Evolutionary conservation across 2,329 filamentous ascomycete species (phyloP), one percentile per base, ranked within the genome.

Genomic region (Pestalotiopsis sp.): DNA sequence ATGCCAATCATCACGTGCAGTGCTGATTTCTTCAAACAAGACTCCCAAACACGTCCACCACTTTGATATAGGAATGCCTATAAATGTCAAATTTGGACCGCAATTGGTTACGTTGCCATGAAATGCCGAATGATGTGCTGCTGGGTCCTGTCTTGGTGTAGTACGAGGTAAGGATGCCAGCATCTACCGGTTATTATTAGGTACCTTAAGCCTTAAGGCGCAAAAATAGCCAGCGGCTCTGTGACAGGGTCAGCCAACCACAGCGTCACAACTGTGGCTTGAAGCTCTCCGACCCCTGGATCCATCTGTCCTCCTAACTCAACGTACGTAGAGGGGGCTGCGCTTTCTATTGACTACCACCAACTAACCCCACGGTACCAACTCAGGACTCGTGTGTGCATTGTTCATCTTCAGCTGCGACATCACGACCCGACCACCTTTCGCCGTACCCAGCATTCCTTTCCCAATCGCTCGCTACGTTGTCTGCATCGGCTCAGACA

Each of bases 231-330:
- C 45, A 52, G 45, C 45, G 45, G 45, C 45, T 52, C 17, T 52
- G 31, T 20, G 17, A 52, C 45, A 52, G 45, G 45, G 45, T 20
- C 45, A 52, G 45, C 45, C 45, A 52, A 52, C 45, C 45, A 36
- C 31, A 52, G 45, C 14, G 59, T 39, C 38, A 20, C 59, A 62
- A 36, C 17, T 62, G 59, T 62, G 59, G 59, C 59, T 36, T 62
- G 31, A 62, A 62, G 59, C 59, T 62, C 17, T 52, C 45, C 20
- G 59, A 38, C 59, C 59, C 59, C 59, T 62, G 59, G 59, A 62
- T 62, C 36, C 59, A n/a, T 36, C 20, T 52, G 17, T 52, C 45
- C 45, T 52, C 45, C 45, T 52, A 52, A 52, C 45, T 36, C 31
- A 36, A 36, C 31, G 27, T 31, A 25, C 27, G 23, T 31, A 39